Percentiles rank a stretch among this genome's conserved stretches.
phyloP scores from a whole-genome alignment of 2,329 filamentous ascomycete species.

The Fusarium tricinctum region DNA sequence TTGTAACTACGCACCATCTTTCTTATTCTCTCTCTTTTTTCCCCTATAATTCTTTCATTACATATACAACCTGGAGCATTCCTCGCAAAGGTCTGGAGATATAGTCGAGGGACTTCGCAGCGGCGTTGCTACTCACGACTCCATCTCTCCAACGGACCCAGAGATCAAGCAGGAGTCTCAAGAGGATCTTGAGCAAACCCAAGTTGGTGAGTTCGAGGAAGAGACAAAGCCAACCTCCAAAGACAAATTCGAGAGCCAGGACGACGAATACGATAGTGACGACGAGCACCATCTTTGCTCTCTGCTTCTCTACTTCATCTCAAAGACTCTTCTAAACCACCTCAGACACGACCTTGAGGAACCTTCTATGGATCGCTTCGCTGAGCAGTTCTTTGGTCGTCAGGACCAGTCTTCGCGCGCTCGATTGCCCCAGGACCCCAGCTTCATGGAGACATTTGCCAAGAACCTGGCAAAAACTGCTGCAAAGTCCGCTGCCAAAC shows the following conservation, averaged over 20 bases:
- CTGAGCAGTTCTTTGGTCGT: slow-evolving; percentile 45
- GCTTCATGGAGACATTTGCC: slow-evolving; percentile 46
- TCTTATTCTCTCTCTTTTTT: background rate
- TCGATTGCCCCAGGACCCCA: slow-evolving; percentile 30
- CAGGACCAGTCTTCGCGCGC: slow-evolving; percentile 30
- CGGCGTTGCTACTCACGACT: slow-evolving; percentile 36
- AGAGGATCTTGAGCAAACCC: slow-evolving; percentile 5
- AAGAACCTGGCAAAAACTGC: slow-evolving; percentile 46
- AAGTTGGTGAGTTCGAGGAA: slow-evolving; percentile 10
- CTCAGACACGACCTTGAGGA: slow-evolving; percentile 13
- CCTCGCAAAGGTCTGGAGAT: slow-evolving; percentile 24
- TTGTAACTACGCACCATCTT: background rate
- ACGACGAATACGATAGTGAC: slow-evolving; percentile 35
- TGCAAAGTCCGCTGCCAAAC: slow-evolving; percentile 45
- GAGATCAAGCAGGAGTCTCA: slow-evolving; percentile 15
- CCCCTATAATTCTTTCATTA: background rate
- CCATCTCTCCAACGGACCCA: slow-evolving; percentile 16
- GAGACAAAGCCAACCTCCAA: slow-evolving; percentile 4
- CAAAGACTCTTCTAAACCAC: slow-evolving; percentile 38
- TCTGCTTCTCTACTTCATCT: slow-evolving; percentile 43
- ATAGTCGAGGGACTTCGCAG: slow-evolving; percentile 31
- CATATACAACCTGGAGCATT: slow-evolving; percentile 34
- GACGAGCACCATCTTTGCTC: slow-evolving; percentile 43
- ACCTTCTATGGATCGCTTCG: slow-evolving; percentile 43
- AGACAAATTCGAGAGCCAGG: slow-evolving; percentile 1